Evolutionary conservation across 177 flowering plant genomes (phyloP), one percentile per base, ranked within the genome.

Genomic region (Vitis hybrid): DNA sequence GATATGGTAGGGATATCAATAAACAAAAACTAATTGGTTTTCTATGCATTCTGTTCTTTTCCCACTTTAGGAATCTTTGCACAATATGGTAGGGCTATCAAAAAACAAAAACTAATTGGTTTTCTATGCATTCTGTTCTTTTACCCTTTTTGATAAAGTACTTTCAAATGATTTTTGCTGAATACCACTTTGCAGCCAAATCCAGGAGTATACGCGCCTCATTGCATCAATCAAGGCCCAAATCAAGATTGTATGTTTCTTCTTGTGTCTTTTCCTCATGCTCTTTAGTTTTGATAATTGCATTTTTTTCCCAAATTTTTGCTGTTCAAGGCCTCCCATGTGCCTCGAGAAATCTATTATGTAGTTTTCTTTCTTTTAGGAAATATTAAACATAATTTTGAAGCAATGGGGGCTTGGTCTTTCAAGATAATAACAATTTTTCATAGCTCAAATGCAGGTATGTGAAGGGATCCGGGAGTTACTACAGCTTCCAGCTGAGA

Each of bases 161-260:
- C 51, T 40, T 70, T 49, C n/a, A 21, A 56, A n/a, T 51, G 19
- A 52, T 34, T 32, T 18, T 52, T 63, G 48, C 1, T 77, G 71
- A 54, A n/a, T 30, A 59, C 8, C 14, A 49, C 17, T 55, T 10
- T 82, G 81, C 86, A 92, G 98, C 86, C 83, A 89, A 80, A 83
- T 92, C 68, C 95, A 89, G 60, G 94, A 92, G 60, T 90, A 82
- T 32, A 92, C 97, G 5, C 83, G 61, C n/a, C 75, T 77, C 40
- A 86, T 94, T 73, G 95, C 94, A 60, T 81, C 89, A n/a, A 91
- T 94, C 70, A 92, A 94, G 84, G 87, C 93, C 26, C 94, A 89
- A 67, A 94, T 94, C 66, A 92, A 92, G 84, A 56, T 92, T 95
- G 98, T 94, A 89, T 56, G 78, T 60, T 65, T 59, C 6, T 58